Conservation (phyloP, 78 protist species). For the Dictyostelium firmibasis region DNA sequence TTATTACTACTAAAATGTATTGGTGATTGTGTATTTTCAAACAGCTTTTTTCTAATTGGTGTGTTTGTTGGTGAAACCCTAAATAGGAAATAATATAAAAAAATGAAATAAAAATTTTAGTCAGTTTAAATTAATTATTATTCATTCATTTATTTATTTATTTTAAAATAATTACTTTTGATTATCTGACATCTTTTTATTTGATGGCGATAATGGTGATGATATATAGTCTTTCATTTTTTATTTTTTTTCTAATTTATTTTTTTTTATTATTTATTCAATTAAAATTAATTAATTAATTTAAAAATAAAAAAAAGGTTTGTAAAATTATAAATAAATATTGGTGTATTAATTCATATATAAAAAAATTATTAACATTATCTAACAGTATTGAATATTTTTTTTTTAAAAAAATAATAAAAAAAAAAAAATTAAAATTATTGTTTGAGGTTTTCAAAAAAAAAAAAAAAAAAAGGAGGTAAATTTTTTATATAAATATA, state of each 20-base stretch:
- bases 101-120: no score
- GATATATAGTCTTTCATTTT: constrained; percentile 3
- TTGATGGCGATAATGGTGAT: constrained; percentile 3
- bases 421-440: no score
- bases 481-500: no score
- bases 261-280: background rate
- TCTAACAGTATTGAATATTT: no score
- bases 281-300: background rate
- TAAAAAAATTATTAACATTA: no score
- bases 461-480: background rate
- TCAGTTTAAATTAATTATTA: no score
- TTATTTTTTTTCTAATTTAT: background rate
- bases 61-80: background rate
- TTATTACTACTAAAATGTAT: background rate
- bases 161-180: background rate
- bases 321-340: background rate
- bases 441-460: background rate
- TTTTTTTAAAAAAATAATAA: no score
- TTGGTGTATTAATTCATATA: background rate
- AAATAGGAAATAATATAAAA: no score
- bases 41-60: constrained; percentile 10
- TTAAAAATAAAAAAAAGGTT: background rate
- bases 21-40: background rate
- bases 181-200: background rate
- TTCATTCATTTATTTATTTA: no score